Percentiles rank a stretch among this genome's conserved stretches.
Conservation (phyloP, 805 yeast genomes). For the Soucietia sequanensis region DNA sequence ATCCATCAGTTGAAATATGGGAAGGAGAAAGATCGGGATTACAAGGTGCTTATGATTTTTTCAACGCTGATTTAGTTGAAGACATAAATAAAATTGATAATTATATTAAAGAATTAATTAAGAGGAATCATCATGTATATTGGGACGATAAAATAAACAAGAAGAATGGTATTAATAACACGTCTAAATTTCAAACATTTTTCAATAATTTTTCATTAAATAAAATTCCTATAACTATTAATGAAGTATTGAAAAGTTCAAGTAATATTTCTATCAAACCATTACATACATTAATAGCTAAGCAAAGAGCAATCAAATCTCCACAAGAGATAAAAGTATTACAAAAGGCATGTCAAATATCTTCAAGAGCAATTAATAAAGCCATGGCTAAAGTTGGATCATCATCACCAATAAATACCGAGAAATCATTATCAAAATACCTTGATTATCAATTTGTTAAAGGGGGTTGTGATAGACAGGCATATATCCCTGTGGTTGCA, state of each 20-base stretch:
- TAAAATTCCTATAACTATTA: constrained; percentile 12
- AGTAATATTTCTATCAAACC: constrained; percentile 40
- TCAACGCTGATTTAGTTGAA: constrained; percentile 80
- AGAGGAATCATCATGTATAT: constrained; percentile 50
- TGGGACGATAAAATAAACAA: constrained; percentile 44
- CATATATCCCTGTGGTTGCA: constrained; percentile 96
- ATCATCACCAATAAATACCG: constrained; percentile 53
- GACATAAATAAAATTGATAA: constrained; percentile 44
- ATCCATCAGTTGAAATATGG: constrained; percentile 82
- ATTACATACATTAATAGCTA: constrained; percentile 41
- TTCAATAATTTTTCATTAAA: constrained; percentile 11
- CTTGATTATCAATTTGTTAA: constrained; percentile 78
- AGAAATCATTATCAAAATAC: constrained; percentile 74
- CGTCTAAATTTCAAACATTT: constrained; percentile 16
- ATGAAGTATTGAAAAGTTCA: constrained; percentile 20
- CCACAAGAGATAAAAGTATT: constrained; percentile 72
- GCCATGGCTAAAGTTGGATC: constrained; percentile 65
- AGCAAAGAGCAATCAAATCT: constrained; percentile 69
- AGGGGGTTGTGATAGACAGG: constrained; percentile 87
- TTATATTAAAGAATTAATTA: constrained; percentile 48
- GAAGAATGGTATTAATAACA: constrained; percentile 5
- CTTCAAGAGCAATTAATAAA: constrained; percentile 78
- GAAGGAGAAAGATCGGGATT: constrained; percentile 91
- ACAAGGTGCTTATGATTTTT: constrained; percentile 74
- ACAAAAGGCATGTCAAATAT: constrained; percentile 80